Evolutionary conservation across 1,284 basidiomycete species (phyloP), one percentile per base, ranked within the genome.

Genomic region (Agaricales sp.): DNA sequence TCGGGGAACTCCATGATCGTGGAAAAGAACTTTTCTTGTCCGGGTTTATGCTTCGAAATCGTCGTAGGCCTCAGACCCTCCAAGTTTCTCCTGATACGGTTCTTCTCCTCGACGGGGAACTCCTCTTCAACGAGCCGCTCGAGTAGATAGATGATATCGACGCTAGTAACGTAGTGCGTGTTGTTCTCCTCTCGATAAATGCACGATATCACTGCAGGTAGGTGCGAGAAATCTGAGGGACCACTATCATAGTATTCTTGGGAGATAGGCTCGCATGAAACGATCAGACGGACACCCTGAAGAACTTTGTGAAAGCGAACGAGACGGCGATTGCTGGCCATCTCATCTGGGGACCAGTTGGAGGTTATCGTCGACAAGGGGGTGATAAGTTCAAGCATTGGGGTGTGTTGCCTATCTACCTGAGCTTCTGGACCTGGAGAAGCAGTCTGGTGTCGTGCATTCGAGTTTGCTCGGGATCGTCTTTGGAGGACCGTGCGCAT

Each of bases 91-190:
- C 95, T 75, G 57, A 97, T 96, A 38, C 94, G 77, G 61, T 97
- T 97, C 75, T 96, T 97, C 74, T 97, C 94, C 64, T 95, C 92
- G 39, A 95, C 88, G 18, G 85, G 84, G 61, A 96, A 95, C 45
- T 84, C 75, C 37, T 80, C 78, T 21, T 83, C 87, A 24, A 93
- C 86, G 43, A 98, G 75, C 12, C 85, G 81, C 67, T 97, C 92
- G 48, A 98, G 78, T 14, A 97, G 75, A 62, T 87, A 91, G 61
- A 98, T 95, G 61, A 92, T 83, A 63, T 98, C 94, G 53, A 97
- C 94, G 0, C 92, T 95, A 12, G 94, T 98, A 55, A 93, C 82
- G 64, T 82, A 94, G 68, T 82, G 94, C 20, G 80, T 71, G 56
- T 85, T 80, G 41, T 76, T 79, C 50, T 89, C 84, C 49, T 85